Percentiles rank a stretch among this genome's conserved stretches.
phyloP scores from a whole-genome alignment of 1,284 basidiomycete genomes.

The Cryptococcus deneoformans region DNA sequence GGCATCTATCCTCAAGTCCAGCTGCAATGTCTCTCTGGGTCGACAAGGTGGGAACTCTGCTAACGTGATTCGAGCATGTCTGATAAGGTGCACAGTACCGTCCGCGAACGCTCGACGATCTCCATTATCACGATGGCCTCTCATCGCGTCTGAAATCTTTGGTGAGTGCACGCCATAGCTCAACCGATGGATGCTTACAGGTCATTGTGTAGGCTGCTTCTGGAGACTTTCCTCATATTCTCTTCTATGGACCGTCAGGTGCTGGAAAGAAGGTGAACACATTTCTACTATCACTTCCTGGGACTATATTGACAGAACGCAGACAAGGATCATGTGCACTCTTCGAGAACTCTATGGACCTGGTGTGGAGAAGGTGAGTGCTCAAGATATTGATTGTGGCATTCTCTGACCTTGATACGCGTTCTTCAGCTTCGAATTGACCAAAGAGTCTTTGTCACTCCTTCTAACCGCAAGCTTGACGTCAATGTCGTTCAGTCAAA shows the following conservation, averaged over 20 bases:
- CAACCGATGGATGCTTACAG: neutral
- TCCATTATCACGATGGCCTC: constrained; percentile 85
- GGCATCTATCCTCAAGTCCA: neutral
- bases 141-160: constrained; percentile 77
- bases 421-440: constrained; percentile 85
- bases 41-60: constrained; percentile 60
- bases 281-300: neutral
- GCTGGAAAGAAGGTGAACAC: constrained; percentile 79
- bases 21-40: constrained; percentile 82
- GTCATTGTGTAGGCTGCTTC: constrained; percentile 62
- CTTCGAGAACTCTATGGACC: constrained; percentile 86
- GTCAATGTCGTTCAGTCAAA: constrained; percentile 97
- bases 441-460: constrained; percentile 93
- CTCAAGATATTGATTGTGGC: neutral
- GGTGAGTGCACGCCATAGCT: constrained; percentile 51
- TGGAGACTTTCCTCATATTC: constrained; percentile 94
- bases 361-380: constrained; percentile 81
- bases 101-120: constrained; percentile 75
- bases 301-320: neutral
- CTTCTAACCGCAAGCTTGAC: constrained; percentile 91
- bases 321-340: constrained; percentile 86
- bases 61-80: too few relatives aligned
- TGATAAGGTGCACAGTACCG: constrained; percentile 61
- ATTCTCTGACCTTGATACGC: neutral
- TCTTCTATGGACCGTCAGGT: constrained; percentile 97